These are phyloP conservation scores for Dictyostelium purpureum DNA, from an alignment of 78 protist genomes.

Conservation along the genomic window DNA sequence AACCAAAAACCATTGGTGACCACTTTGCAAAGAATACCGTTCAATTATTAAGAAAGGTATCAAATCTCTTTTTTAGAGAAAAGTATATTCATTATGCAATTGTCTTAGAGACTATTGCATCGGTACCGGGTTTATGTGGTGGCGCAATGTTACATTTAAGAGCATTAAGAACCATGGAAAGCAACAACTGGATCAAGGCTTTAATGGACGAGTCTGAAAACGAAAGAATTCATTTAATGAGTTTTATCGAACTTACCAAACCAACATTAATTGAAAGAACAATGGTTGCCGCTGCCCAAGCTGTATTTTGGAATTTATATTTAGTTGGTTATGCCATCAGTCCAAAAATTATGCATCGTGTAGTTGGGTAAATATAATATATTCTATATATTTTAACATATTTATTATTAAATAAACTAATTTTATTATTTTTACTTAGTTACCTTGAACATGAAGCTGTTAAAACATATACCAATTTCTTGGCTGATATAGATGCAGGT, in stretches of 20 bases:
- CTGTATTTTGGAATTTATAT: conserved; percentile 56
- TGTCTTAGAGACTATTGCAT: conserved; percentile 78
- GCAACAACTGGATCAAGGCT: conserved; percentile 84
- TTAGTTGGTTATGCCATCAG: conserved; percentile 29
- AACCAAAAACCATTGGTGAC: conserved; percentile 5
- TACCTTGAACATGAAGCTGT: neutral
- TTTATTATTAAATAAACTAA: neutral
- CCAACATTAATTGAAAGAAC: conserved; percentile 47
- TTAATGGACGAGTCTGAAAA: conserved; percentile 92
- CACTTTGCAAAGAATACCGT: conserved; percentile 47
- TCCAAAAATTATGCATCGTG: conserved; percentile 87
- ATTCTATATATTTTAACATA: no score
- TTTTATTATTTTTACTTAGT: neutral
- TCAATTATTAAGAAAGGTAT: conserved; percentile 3
- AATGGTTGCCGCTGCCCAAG: conserved; percentile 75
- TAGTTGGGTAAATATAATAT: conserved; percentile 94
- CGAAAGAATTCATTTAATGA: conserved; percentile 95
- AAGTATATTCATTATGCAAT: conserved; percentile 64
- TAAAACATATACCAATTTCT: conserved; percentile 23
- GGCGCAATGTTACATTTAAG: conserved; percentile 88
- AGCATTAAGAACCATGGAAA: conserved; percentile 85
- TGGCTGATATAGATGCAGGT: conserved; percentile 63
- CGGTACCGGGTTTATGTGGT: conserved; percentile 92
- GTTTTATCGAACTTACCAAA: conserved; percentile 71
- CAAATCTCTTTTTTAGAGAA: conserved; percentile 58